Conservation (phyloP, 2,329 filamentous ascomycete species). For the Pseudocercospora fijiensis region DNA sequence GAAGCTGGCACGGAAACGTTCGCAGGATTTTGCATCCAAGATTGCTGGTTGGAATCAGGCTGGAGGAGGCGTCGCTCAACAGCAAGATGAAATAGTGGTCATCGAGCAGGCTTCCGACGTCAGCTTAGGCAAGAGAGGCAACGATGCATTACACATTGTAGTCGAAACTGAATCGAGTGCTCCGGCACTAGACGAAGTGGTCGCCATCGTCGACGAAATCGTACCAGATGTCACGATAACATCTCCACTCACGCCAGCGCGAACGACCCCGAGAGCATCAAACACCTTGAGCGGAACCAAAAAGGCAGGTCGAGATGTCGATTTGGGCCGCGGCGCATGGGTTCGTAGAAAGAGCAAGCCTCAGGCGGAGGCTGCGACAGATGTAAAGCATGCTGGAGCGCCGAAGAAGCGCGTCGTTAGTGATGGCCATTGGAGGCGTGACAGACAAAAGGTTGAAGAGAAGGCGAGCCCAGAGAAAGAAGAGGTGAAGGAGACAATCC, state of each 20-base stretch:
- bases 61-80: constrained; percentile 32
- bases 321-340: constrained; percentile 39
- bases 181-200: constrained; percentile 13
- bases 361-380: constrained; percentile 44
- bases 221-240: constrained; percentile 6
- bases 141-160: constrained; percentile 23
- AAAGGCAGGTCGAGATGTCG: constrained; percentile 31
- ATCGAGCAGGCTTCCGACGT: constrained; percentile 17
- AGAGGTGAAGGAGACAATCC: constrained; percentile 30
- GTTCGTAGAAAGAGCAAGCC: constrained; percentile 38
- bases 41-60: constrained; percentile 37
- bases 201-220: constrained; percentile 19
- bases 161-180: constrained; percentile 24
- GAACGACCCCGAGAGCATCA: constrained; percentile 10
- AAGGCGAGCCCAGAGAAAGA: constrained; percentile 25
- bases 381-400: constrained; percentile 55
- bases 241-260: constrained; percentile 9
- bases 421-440: constrained; percentile 74
- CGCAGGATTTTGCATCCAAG: constrained; percentile 38
- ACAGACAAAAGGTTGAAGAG: constrained; percentile 31
- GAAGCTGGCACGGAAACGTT: constrained; percentile 32
- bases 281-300: constrained; percentile 19
- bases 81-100: constrained; percentile 31
- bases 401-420: constrained; percentile 92
- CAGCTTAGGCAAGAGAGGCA: constrained; percentile 1